phyloP scores from a whole-genome alignment of 148 eudicot species.

The Rhododendron molle region DNA sequence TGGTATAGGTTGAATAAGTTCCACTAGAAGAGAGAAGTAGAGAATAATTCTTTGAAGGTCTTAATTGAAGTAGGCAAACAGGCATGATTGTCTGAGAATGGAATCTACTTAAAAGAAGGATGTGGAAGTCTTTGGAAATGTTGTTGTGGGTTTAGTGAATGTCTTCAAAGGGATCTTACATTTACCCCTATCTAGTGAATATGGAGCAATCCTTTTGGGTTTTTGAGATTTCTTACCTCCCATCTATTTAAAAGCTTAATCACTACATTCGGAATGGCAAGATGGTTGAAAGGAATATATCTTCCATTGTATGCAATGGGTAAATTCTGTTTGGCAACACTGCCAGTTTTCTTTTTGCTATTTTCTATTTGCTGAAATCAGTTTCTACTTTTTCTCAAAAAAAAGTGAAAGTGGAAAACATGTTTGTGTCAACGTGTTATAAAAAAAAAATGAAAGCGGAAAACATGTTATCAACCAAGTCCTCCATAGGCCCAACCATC shows the following conservation, averaged over 20 bases:
- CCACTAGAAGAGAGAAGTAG: neutral
- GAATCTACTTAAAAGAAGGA: neutral
- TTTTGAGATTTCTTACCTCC: neutral
- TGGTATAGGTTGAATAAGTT: neutral
- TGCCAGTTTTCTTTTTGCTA: no score
- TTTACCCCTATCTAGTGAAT: neutral
- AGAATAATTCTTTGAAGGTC: neutral
- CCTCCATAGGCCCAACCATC: no score
- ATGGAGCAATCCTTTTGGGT: neutral
- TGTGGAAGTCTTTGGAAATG: neutral
- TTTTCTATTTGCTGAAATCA: no score
- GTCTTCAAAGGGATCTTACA: neutral
- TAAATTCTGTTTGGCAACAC: neutral
- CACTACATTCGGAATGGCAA: neutral
- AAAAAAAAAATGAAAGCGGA: no score
- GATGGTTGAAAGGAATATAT: neutral
- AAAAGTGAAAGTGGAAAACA: no score
- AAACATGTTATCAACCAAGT: no score
- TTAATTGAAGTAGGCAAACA: neutral
- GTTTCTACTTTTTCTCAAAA: no score
- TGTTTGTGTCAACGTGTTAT: no score
- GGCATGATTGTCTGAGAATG: neutral
- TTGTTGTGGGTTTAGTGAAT: neutral
- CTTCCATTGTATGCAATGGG: neutral
- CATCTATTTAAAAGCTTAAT: neutral